Conservation (phyloP, 306 rosid genomes). For the Dryas alaskensis region DNA sequence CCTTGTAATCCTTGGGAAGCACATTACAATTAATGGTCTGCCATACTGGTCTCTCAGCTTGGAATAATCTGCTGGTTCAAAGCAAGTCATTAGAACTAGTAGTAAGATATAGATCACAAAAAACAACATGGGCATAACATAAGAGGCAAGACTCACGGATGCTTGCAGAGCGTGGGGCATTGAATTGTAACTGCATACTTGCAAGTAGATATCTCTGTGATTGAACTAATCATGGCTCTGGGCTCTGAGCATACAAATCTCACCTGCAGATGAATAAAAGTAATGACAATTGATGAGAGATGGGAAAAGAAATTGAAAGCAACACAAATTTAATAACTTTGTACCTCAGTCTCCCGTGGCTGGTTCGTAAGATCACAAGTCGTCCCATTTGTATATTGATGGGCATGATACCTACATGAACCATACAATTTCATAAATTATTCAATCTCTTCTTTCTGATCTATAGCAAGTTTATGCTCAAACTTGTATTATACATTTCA, state of each 20-base stretch:
- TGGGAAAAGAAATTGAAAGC: constrained; percentile 7
- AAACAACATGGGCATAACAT: neutral
- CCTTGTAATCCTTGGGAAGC: constrained; percentile 62
- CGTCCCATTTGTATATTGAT: constrained; percentile 89
- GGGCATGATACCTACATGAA: constrained; percentile 75
- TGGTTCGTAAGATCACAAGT: constrained; percentile 81
- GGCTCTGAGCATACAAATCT: constrained; percentile 95
- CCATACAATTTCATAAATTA: constrained; percentile 18
- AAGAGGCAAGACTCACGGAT: constrained; percentile 54
- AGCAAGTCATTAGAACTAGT: neutral
- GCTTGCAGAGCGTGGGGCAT: constrained; percentile 88
- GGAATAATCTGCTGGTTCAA: constrained; percentile 64
- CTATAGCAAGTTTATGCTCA: neutral
- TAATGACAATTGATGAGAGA: constrained; percentile 10
- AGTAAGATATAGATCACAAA: neutral
- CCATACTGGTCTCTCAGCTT: constrained; percentile 89
- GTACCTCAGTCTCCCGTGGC: constrained; percentile 91
- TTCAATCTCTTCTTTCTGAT: neutral
- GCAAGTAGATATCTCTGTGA: constrained; percentile 95
- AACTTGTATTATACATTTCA: neutral
- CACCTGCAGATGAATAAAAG: constrained; percentile 46
- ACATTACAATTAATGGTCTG: constrained; percentile 74
- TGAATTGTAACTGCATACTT: constrained; percentile 89
- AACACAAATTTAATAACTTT: constrained; percentile 12
- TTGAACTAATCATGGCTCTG: constrained; percentile 73